Conservation (phyloP, 495 filamentous ascomycete species). For the Melanomma pulvis-pyrius region DNA sequence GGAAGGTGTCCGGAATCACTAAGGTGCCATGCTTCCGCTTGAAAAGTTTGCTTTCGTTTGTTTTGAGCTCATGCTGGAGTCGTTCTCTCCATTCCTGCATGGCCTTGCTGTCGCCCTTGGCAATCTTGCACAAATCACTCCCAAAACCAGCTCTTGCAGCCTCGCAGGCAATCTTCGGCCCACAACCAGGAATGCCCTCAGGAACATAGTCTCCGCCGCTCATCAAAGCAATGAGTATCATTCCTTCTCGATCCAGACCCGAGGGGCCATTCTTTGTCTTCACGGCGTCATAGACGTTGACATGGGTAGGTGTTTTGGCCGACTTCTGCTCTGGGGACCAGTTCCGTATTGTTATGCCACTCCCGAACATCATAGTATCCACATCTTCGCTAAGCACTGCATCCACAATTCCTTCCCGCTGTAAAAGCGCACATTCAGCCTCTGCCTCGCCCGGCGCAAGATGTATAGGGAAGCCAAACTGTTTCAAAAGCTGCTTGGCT, state of each 20-base stretch:
- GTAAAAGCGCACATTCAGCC: conserved; percentile 89
- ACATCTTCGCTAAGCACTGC: conserved; percentile 97
- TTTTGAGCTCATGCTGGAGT: conserved; percentile 72
- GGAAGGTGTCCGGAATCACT: conserved; percentile 78
- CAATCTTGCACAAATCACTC: conserved; percentile 67
- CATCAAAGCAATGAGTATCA: conserved; percentile 94
- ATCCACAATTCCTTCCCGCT: conserved; percentile 84
- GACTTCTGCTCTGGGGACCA: conserved; percentile 73
- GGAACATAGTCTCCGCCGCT: conserved; percentile 95
- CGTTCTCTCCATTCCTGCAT: conserved; percentile 73
- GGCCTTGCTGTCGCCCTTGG: conserved; percentile 44
- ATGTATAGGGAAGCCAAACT: conserved; percentile 84
- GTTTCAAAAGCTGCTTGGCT: conserved; percentile 73
- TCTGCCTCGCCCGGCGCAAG: conserved; percentile 95
- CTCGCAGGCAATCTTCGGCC: conserved; percentile 82
- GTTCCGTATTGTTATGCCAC: conserved; percentile 72
- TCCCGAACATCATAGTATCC: conserved; percentile 98
- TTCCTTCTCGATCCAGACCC: conserved; percentile 77
- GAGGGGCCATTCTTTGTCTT: conserved; percentile 53
- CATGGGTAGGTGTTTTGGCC: conserved; percentile 76
- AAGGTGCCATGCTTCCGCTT: conserved; percentile 71
- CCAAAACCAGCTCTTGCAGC: conserved; percentile 91
- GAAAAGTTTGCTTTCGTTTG: conserved; percentile 86
- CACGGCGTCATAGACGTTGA: conserved; percentile 71
- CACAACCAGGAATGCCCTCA: conserved; percentile 84